phyloP scores from a whole-genome alignment of 108 stramenopile species.

The Nannochloropsis oceanica region DNA sequence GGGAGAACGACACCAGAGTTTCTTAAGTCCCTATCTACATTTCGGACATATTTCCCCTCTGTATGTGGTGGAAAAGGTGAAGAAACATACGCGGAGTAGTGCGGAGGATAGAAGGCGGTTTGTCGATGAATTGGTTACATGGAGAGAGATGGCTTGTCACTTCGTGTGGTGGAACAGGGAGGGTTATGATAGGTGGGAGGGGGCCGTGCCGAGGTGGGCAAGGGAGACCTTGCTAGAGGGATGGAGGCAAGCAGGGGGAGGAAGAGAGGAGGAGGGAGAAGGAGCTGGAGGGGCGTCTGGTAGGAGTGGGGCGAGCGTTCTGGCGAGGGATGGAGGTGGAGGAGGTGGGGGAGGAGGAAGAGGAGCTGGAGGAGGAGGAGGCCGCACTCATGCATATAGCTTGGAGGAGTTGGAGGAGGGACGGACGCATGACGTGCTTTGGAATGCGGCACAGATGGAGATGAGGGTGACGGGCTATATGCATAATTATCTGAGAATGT shows the following conservation, averaged over 20 bases:
- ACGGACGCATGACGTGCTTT: not conserved
- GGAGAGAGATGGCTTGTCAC: not conserved
- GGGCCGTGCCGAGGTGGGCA: not conserved
- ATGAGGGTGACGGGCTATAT: not conserved
- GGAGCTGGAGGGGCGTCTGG: not conserved
- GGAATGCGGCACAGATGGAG: conserved; percentile 13
- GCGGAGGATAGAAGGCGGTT: not conserved
- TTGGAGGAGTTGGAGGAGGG: not conserved
- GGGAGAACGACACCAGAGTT: not conserved
- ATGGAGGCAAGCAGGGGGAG: not conserved
- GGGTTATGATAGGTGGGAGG: not conserved
- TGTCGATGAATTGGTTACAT: not conserved
- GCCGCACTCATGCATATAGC: not conserved
- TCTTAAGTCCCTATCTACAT: conserved; percentile 1
- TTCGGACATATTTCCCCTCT: conserved; percentile 5
- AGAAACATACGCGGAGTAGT: not conserved
- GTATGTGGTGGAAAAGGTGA: not conserved
- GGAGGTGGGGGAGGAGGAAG: not conserved
- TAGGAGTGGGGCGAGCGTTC: too few species aligned
- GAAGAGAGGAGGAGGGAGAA: not conserved
- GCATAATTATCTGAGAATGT: conserved; percentile 12
- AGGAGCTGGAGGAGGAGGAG: not conserved
- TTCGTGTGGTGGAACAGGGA: not conserved
- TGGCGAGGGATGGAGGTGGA: not conserved
- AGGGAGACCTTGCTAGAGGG: not conserved